Evolutionary conservation across 345 rosid species (phyloP), one percentile per base, ranked within the genome.

Genomic region (Camelina laxa): DNA sequence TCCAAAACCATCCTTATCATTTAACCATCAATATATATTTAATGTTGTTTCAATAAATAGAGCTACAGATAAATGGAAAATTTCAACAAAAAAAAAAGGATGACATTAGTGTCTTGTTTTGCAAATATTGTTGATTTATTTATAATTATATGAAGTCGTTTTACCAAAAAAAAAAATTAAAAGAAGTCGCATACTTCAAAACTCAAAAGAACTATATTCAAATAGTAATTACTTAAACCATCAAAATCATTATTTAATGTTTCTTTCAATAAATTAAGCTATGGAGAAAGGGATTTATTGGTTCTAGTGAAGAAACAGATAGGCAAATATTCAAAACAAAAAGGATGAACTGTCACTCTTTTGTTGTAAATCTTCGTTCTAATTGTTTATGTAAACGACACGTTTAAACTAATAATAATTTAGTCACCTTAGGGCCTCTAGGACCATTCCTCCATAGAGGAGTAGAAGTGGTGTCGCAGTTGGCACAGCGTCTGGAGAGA

Each of bases 401-500:
- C 22, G 63, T 58, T 75, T 42, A 21, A 9, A 27, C 10, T 3
- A n/a, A 15, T 8, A 50, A 0, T 9, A 56, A 47, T 13, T 4
- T 6, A 67, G 10, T 60, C 63, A 86, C 91, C 91, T 87, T 87
- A 7, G 92, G 90, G 65, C 92, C 92, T 67, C 88, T 72, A 42
- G 92, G 92, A n/a, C 92, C 92, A 56, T 91, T 91, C 65, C 97
- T 79, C 97, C 97, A 91, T 10, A 91, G 93, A 13, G 97, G 97
- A 21, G 97, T 91, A 15, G 96, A 89, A 8, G 97, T 91, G 6
- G 97, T 89, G 79, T 89, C 97, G 38, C 97, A 91, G 84, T 91
- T 91, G 45, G 97, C 93, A 31, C 97, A 91, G 0, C 97, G 93
- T 74, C 97, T 93, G 49, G 93, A 87, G 30, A 91, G 85, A 31